Percentiles rank a stretch among this genome's conserved stretches.
phyloP scores from a whole-genome alignment of 371 early-diverging fungal species.

The Rhizopus delemar region DNA sequence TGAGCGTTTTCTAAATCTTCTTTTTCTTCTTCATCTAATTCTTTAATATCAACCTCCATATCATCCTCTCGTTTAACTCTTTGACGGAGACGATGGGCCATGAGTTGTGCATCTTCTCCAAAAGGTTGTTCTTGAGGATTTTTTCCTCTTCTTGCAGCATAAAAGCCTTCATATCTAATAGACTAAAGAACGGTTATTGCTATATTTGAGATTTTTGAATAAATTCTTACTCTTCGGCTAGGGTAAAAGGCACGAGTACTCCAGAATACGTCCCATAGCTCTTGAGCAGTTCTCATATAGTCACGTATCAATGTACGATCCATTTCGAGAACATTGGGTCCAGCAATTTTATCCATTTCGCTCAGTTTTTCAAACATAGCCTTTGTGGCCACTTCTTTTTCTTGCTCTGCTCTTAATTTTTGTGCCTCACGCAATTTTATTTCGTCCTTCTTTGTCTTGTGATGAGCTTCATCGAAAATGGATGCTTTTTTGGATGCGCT shows the following conservation, averaged over 20 bases:
- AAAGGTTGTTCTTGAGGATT: not conserved
- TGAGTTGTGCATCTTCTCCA: constrained; percentile 31
- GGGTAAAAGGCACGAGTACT: constrained; percentile 62
- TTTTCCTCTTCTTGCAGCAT: constrained; percentile 26
- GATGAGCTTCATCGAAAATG: constrained; percentile 31
- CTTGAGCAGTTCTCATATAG: constrained; percentile 53
- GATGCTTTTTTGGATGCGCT: constrained; percentile 15
- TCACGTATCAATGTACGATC: constrained; percentile 42
- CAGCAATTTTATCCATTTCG: constrained; percentile 28
- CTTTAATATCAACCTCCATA: constrained; percentile 15
- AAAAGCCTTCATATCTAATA: constrained; percentile 34
- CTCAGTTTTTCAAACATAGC: constrained; percentile 39
- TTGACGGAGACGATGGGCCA: constrained; percentile 36
- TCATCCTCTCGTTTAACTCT: constrained; percentile 20
- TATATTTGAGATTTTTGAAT: not conserved
- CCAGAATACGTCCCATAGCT: constrained; percentile 52
- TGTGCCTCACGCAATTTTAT: constrained; percentile 6
- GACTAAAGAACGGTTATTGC: constrained; percentile 12
- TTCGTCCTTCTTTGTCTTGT: constrained; percentile 6
- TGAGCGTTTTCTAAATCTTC: constrained; percentile 33
- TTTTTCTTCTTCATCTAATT: constrained; percentile 34
- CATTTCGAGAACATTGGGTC: constrained; percentile 16
- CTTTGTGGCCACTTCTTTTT: constrained; percentile 16
- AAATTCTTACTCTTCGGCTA: constrained; percentile 34
- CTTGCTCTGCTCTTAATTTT: constrained; percentile 20